A percentile compares a stretch with the other conserved stretches of the same genome.
These are phyloP conservation scores for Trichoderma harzianum DNA, from an alignment of 2,329 filamentous ascomycete species.

Conservation along the genomic window DNA sequence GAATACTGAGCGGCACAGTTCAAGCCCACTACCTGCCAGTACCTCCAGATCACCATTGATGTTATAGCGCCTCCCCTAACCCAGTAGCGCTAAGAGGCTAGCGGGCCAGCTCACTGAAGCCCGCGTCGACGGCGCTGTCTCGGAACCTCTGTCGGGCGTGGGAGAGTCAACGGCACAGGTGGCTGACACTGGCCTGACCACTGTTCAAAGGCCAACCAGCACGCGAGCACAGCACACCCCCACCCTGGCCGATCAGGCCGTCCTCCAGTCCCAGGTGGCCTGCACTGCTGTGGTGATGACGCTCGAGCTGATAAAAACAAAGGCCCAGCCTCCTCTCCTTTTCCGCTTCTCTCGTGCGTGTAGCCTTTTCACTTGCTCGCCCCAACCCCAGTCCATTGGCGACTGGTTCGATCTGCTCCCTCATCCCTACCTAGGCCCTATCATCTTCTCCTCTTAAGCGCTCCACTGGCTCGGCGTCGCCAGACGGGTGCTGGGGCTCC, in stretches of 20 bases:
- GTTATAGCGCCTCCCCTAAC: not conserved
- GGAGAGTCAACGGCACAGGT: not conserved
- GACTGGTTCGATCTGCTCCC: not conserved
- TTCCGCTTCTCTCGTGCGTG: not conserved
- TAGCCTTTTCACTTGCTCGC: not conserved
- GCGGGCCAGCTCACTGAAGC: slow-evolving; percentile 6
- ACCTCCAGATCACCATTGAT: not conserved
- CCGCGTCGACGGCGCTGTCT: slow-evolving; percentile 3
- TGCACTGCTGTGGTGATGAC: slow-evolving; percentile 6
- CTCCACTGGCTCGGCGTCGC: slow-evolving; percentile 7
- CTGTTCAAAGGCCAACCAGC: slow-evolving; percentile 15
- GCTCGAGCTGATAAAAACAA: slow-evolving; percentile 4
- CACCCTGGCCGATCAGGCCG: slow-evolving; percentile 10
- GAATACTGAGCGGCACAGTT: not conserved
- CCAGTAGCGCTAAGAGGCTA: not conserved
- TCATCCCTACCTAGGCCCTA: not conserved
- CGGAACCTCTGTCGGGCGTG: not conserved
- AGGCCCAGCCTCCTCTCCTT: not conserved
- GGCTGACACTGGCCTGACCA: slow-evolving; percentile 15
- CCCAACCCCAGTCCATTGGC: slow-evolving; percentile 7
- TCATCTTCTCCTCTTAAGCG: not conserved
- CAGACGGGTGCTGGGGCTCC: not conserved
- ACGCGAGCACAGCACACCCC: slow-evolving; percentile 17
- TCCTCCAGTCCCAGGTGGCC: not conserved
- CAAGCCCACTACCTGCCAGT: not conserved